A percentile compares a stretch with the other conserved stretches of the same genome.
Evolutionary conservation across 495 filamentous ascomycete genomes (phyloP).

Genomic region (Aspergillus panamensis): DNA sequence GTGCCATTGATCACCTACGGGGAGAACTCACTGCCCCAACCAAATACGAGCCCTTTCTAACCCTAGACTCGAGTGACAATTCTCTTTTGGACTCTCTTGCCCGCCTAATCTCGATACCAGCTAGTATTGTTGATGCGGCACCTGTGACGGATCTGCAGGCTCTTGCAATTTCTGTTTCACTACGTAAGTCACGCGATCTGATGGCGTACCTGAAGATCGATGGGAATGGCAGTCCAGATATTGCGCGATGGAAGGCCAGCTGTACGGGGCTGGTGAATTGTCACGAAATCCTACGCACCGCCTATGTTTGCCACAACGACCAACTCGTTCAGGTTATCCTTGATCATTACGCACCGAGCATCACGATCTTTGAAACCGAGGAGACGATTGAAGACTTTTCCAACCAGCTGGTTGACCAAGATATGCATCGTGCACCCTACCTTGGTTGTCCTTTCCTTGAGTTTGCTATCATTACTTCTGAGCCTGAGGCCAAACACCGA

Average conservation of each 20-base stretch:
- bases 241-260: constrained; percentile 28
- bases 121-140: constrained; percentile 39
- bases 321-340: constrained; percentile 50
- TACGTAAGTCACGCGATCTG: constrained; percentile 27
- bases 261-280: constrained; percentile 24
- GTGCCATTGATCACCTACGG: constrained; percentile 22
- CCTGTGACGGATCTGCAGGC: constrained; percentile 48
- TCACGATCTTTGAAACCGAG: constrained; percentile 43
- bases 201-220: constrained; percentile 45
- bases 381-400: constrained; percentile 37
- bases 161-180: constrained; percentile 50
- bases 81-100: background rate
- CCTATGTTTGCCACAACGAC: constrained; percentile 46
- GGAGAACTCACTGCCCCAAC: background rate
- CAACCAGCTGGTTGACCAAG: constrained; percentile 25
- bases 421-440: constrained; percentile 34
- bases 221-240: constrained; percentile 28
- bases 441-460: constrained; percentile 52
- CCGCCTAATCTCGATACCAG: constrained; percentile 24
- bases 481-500: constrained; percentile 28
- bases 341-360: constrained; percentile 32
- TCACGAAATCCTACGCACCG: constrained; percentile 57
- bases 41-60: background rate
- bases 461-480: constrained; percentile 45
- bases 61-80: background rate